These are phyloP conservation scores for Monosporozyma servazzii DNA, from an alignment of 805 yeast genomes.

Conservation along the genomic window DNA sequence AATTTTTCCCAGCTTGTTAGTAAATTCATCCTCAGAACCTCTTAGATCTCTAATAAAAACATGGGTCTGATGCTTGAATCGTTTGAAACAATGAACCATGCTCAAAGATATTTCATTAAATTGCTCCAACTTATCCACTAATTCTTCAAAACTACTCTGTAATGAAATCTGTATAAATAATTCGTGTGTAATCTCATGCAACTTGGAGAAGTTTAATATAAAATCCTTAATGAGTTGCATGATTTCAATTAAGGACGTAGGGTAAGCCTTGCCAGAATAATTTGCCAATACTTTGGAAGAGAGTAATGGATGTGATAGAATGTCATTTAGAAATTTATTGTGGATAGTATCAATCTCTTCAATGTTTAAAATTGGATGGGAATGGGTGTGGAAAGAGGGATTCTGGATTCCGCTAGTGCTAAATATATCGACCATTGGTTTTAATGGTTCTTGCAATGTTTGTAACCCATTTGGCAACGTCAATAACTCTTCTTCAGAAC, in stretches of 20 bases:
- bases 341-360: slow-evolving; percentile 41
- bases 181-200: slow-evolving; percentile 31
- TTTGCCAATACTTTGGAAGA: slow-evolving; percentile 24
- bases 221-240: slow-evolving; percentile 34
- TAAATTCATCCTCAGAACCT: slow-evolving; percentile 40
- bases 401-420: not conserved
- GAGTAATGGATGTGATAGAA: slow-evolving; percentile 20
- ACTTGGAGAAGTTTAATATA: slow-evolving; percentile 31
- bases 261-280: slow-evolving; percentile 33
- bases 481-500: slow-evolving; percentile 12
- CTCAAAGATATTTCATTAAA: slow-evolving; percentile 34
- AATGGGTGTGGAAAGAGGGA: not conserved
- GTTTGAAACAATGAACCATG: slow-evolving; percentile 35
- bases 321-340: slow-evolving; percentile 23
- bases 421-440: slow-evolving; percentile 23
- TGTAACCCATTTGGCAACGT: slow-evolving; percentile 20
- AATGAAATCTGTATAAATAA: slow-evolving; percentile 26
- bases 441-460: slow-evolving; percentile 23
- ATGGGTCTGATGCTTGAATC: slow-evolving; percentile 36
- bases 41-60: slow-evolving; percentile 43
- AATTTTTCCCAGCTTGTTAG: slow-evolving; percentile 39
- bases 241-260: slow-evolving; percentile 35
- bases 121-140: slow-evolving; percentile 19
- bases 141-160: slow-evolving; percentile 15
- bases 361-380: slow-evolving; percentile 26